phyloP scores from a whole-genome alignment of 371 early-diverging fungal species.

The Actinomortierella ambigua region DNA sequence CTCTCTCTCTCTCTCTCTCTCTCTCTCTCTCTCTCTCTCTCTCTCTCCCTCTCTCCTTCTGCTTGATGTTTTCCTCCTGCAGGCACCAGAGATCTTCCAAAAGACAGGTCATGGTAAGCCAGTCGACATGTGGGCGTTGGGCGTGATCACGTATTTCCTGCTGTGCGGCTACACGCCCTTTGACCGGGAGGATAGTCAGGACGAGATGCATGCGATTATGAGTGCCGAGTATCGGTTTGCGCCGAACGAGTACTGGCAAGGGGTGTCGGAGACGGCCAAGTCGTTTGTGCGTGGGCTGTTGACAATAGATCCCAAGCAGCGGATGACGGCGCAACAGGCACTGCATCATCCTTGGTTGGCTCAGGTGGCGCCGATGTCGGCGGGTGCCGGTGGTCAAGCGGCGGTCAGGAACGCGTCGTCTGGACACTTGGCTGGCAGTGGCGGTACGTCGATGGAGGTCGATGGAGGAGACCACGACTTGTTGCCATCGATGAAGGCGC shows the following conservation, averaged over 20 bases:
- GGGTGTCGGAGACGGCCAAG: slow-evolving; percentile 57
- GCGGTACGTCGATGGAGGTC: slow-evolving; percentile 33
- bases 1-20: too few species aligned
- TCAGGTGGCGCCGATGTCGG: slow-evolving; percentile 11
- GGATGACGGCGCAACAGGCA: slow-evolving; percentile 81
- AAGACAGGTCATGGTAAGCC: slow-evolving; percentile 71
- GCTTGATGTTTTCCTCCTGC: slow-evolving; percentile 18
- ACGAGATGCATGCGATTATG: slow-evolving; percentile 75
- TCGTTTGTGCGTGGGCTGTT: slow-evolving; percentile 80
- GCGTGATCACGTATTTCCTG: slow-evolving; percentile 91
- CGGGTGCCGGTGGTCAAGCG: background rate
- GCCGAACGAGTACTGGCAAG: slow-evolving; percentile 77
- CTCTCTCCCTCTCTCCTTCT: slow-evolving; percentile 5
- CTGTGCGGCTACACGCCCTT: slow-evolving; percentile 92
- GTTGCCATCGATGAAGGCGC: slow-evolving; percentile 76
- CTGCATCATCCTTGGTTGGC: slow-evolving; percentile 76
- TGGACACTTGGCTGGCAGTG: slow-evolving; percentile 3
- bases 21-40: too few species aligned
- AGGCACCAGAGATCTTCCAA: slow-evolving; percentile 85
- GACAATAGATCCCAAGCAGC: slow-evolving; percentile 71
- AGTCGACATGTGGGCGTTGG: slow-evolving; percentile 93
- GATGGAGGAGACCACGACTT: slow-evolving; percentile 52
- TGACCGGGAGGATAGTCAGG: slow-evolving; percentile 68
- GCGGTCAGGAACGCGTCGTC: background rate
- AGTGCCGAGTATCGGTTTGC: slow-evolving; percentile 77